These are phyloP conservation scores for Auricularia heimuer DNA, from an alignment of 768 basidiomycete species.

Conservation along the genomic window DNA sequence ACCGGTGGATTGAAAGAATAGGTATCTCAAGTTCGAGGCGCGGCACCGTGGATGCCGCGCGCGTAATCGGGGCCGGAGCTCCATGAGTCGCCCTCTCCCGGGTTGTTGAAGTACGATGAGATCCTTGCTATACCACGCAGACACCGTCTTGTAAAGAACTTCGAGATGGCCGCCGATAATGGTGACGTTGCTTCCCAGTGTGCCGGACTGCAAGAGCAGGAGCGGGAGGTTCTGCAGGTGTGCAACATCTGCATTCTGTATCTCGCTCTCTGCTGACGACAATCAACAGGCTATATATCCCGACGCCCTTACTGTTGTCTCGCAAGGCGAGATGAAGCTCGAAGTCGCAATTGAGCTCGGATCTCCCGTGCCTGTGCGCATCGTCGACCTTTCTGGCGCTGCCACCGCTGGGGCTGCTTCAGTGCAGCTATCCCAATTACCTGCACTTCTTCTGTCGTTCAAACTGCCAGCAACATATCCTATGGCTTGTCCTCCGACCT, in stretches of 20 bases:
- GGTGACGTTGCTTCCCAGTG: conserved; percentile 1
- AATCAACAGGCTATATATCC: conserved; percentile 62
- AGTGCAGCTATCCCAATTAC: conserved; percentile 37
- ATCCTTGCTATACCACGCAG: not conserved
- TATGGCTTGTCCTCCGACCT: conserved; percentile 37
- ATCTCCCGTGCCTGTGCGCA: conserved; percentile 28
- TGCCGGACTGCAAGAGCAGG: conserved; percentile 27
- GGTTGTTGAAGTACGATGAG: not conserved
- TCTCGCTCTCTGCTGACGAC: not conserved
- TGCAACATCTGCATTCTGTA: conserved; percentile 10
- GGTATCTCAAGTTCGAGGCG: too few species aligned
- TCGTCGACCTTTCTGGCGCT: conserved; percentile 16
- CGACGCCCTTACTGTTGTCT: conserved; percentile 40
- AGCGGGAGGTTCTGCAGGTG: conserved; percentile 56
- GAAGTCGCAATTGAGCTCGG: conserved; percentile 59
- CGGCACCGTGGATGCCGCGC: too few species aligned
- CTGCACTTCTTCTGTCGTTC: conserved; percentile 52
- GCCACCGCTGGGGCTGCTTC: conserved; percentile 19
- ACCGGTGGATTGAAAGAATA: too few species aligned
- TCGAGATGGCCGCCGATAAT: not conserved
- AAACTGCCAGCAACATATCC: conserved; percentile 49
- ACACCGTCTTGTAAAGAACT: not conserved
- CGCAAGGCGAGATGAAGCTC: conserved; percentile 37
- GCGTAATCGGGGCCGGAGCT: too few species aligned
- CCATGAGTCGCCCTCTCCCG: too few species aligned